Percentiles rank a stretch among this genome's conserved stretches.
These are phyloP conservation scores for Salvia hispanica DNA, from an alignment of 257 asterid genomes.

Conservation along the genomic window DNA sequence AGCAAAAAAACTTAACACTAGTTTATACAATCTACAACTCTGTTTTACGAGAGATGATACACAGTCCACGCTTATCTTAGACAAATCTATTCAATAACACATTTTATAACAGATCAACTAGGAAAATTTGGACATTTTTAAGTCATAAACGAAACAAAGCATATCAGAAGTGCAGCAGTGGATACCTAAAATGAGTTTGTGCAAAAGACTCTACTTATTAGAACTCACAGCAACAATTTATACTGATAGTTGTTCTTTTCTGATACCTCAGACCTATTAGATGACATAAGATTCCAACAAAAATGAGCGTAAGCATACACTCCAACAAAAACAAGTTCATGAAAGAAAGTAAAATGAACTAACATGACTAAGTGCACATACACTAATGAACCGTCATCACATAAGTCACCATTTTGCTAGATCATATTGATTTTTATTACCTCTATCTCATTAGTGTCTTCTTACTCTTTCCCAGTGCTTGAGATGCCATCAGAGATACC, in stretches of 20 bases:
- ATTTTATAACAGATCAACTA: neutral
- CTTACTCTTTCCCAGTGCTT: slow-evolving; percentile 24
- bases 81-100: too few relatives aligned
- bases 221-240: neutral
- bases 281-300: neutral
- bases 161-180: too few relatives aligned
- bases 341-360: slow-evolving; percentile 5
- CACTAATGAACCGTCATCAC: slow-evolving; percentile 12
- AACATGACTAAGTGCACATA: slow-evolving; percentile 15
- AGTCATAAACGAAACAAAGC: neutral
- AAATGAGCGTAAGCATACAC: neutral
- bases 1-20: too few relatives aligned
- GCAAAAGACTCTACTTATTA: neutral
- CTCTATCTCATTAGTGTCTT: slow-evolving; percentile 26
- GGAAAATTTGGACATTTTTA: neutral
- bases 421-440: slow-evolving; percentile 5
- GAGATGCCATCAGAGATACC: slow-evolving; percentile 17
- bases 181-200: neutral
- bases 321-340: slow-evolving; percentile 1
- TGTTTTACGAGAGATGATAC: too few relatives aligned
- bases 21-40: too few relatives aligned
- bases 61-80: too few relatives aligned
- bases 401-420: slow-evolving; percentile 4
- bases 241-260: neutral
- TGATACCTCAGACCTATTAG: neutral